Percentiles rank a stretch among this genome's conserved stretches.
phyloP scores from a whole-genome alignment of 768 basidiomycete species.

The Ephemerocybe angulata region DNA sequence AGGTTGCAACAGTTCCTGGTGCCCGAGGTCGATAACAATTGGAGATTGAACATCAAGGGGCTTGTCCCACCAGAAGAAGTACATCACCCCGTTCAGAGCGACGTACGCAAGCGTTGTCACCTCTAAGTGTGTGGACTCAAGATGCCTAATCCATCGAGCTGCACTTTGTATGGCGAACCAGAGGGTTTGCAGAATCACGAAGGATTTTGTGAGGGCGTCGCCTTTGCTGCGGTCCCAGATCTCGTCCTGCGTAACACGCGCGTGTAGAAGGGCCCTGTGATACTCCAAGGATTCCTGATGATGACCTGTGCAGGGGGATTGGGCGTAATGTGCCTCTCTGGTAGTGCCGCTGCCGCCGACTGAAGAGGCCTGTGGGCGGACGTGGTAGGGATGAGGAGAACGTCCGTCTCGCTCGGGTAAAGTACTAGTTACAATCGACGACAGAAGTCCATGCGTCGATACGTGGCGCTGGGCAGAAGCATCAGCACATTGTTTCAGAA shows the following conservation, averaged over 20 bases:
- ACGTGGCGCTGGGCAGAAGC: too few relatives aligned
- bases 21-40: slow-evolving; percentile 2
- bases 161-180: slow-evolving; percentile 14
- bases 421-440: too few relatives aligned
- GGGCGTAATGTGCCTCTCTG: background rate
- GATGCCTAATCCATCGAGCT: slow-evolving; percentile 1
- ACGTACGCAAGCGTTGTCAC: slow-evolving; percentile 15
- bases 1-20: background rate
- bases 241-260: slow-evolving; percentile 11
- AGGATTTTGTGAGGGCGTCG: slow-evolving; percentile 12
- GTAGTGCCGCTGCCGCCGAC: background rate
- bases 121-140: slow-evolving; percentile 17
- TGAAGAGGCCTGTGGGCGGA: background rate
- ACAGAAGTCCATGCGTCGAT: too few relatives aligned
- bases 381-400: background rate
- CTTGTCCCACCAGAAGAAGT: slow-evolving; percentile 19
- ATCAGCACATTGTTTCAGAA: background rate
- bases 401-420: background rate
- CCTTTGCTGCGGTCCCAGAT: slow-evolving; percentile 17
- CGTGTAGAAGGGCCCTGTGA: background rate
- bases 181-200: slow-evolving; percentile 6
- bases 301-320: background rate
- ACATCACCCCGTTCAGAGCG: slow-evolving; percentile 10
- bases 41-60: slow-evolving; percentile 15
- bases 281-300: background rate